phyloP scores from a whole-genome alignment of 2,329 filamentous ascomycete species.

The Penicillium sp. region DNA sequence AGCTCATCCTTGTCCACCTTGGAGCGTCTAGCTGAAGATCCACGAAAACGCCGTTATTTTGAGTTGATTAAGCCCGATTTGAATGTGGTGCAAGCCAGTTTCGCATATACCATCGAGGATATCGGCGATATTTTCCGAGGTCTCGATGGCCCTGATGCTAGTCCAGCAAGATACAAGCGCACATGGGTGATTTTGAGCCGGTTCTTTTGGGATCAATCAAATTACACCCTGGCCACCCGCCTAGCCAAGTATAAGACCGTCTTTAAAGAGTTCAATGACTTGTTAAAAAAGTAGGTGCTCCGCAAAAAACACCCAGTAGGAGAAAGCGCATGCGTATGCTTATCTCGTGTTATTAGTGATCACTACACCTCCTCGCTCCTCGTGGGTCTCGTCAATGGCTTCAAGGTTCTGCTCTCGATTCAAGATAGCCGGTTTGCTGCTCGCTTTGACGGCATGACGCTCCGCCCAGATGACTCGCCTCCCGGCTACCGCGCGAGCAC shows the following conservation, averaged over 20 bases:
- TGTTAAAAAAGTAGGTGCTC: conserved; percentile 40
- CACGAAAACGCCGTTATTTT: conserved; percentile 33
- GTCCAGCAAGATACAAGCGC: conserved; percentile 36
- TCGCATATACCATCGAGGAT: conserved; percentile 46
- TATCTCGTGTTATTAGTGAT: conserved; percentile 18
- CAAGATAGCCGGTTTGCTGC: conserved; percentile 26
- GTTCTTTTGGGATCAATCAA: conserved; percentile 41
- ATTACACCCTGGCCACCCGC: conserved; percentile 40
- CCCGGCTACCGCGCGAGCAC: conserved; percentile 23
- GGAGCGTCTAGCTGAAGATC: conserved; percentile 37
- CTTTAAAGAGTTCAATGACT: conserved; percentile 39
- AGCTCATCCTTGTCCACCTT: conserved; percentile 44
- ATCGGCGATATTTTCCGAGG: conserved; percentile 41
- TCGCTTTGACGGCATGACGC: conserved; percentile 21
- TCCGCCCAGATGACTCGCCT: conserved; percentile 20
- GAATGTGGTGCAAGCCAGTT: conserved; percentile 41
- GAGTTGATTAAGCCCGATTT: conserved; percentile 41
- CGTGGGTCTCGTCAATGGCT: conserved; percentile 18
- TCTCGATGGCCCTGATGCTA: conserved; percentile 25
- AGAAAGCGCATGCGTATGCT: conserved; percentile 6
- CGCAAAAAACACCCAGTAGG: not conserved
- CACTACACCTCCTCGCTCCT: conserved; percentile 22
- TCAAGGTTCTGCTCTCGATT: conserved; percentile 23
- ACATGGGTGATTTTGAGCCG: conserved; percentile 46
- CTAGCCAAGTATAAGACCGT: conserved; percentile 46